phyloP scores from a whole-genome alignment of 805 yeast genomes.

The Wickerhamomyces kurtzmanii region DNA sequence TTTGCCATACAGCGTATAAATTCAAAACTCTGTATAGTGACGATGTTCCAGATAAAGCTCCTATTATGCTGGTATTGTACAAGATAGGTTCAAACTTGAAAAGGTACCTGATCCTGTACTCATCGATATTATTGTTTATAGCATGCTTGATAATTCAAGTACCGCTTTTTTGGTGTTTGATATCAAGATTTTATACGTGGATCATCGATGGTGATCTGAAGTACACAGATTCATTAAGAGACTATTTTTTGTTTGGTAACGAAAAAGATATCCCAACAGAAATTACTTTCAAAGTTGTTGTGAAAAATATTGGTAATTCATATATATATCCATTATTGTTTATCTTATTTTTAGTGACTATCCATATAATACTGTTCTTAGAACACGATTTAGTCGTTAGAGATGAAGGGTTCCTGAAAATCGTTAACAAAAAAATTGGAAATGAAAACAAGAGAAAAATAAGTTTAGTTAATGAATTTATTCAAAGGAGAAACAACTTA shows the following conservation, averaged over 20 bases:
- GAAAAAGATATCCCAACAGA: constrained; percentile 9
- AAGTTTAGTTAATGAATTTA: neutral
- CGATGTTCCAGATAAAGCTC: constrained; percentile 56
- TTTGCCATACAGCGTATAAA: constrained; percentile 69
- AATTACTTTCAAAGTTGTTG: constrained; percentile 2
- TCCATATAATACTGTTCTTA: constrained; percentile 38
- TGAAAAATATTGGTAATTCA: constrained; percentile 2
- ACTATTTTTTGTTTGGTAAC: constrained; percentile 3
- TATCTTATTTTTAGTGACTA: constrained; percentile 27
- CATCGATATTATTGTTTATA: constrained; percentile 8
- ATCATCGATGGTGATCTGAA: constrained; percentile 45
- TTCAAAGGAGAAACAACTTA: constrained; percentile 1
- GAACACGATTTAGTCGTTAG: constrained; percentile 64
- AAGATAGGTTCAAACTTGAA: too few relatives aligned
- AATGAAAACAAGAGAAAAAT: too few relatives aligned
- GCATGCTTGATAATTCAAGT: constrained; percentile 29
- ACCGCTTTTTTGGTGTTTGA: constrained; percentile 49
- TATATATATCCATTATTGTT: constrained; percentile 20
- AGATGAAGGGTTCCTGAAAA: constrained; percentile 58
- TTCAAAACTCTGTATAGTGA: constrained; percentile 59
- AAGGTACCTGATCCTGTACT: too few relatives aligned
- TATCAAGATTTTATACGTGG: constrained; percentile 45
- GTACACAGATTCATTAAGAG: constrained; percentile 27
- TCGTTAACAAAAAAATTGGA: constrained; percentile 52
- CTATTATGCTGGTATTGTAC: constrained; percentile 35